Base-by-base conservation (phyloP, 2,329 filamentous ascomycete species). In the Byssothecium circinans region DNA sequence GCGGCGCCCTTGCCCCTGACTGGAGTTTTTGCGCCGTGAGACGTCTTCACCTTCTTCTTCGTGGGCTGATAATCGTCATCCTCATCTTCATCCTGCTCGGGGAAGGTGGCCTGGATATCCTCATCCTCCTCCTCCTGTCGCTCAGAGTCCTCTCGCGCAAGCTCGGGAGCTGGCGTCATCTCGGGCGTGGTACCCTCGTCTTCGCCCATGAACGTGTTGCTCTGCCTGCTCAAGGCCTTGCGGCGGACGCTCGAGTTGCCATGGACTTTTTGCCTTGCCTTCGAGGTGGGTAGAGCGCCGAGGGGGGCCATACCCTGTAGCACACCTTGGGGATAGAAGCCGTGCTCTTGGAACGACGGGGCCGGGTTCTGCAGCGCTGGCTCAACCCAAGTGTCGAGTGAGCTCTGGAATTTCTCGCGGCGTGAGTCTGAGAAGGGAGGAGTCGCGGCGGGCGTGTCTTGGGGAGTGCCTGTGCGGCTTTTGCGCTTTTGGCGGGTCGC, bases 271-370 rank as follows among this genome's bases (percentile, higher is more conserved):
- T 76, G 75, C 73, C 84, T 83, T 56, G 84, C 76, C 65, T 83
- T 80, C 39, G 79, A 73, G 18, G 78, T 79, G 11, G 91, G 91
- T 58, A 85, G 78, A 45, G 84, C 80, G 33, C 91, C 91, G 46
- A 96, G 75, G 20, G 91, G 86, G 43, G 85, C 85, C 91, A 95
- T 95, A 61, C 86, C 86, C 70, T 89, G 86, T 49, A 95, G 77
- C 15, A 95, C 88, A 54, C 88, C 88, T 68, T 84, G 83, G 40
- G 86, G 80, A 61, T 86, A 77, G 58, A 94, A 80, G 36, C 87
- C 88, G 67, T 81, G 77, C 58, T 95, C 89, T 75, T 89, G 84
- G 66, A 86, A 95, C 67, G 87, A 92, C 10, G 91, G 78, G 38
- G 75, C 75, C 38, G 78, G 76, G 39, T 70, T 65, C 48, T 79